A percentile compares a stretch with the other conserved stretches of the same genome.
Evolutionary conservation across 169 alveolate species (phyloP).

Genomic region (Plasmodium yoelii): DNA sequence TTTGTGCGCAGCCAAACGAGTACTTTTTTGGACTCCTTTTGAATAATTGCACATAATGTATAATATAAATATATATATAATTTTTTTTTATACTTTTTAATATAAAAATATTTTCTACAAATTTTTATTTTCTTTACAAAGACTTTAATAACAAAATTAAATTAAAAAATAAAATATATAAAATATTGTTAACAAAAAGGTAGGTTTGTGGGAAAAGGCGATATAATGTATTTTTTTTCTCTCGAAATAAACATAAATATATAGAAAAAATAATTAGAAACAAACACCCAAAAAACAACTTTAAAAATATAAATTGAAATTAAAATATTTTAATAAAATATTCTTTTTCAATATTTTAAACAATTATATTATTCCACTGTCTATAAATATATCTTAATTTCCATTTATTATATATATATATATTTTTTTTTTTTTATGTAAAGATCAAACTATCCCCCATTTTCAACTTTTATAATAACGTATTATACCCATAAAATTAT

Average conservation of each 20-base stretch:
- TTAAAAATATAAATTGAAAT: neutral
- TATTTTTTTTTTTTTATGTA: too few species aligned
- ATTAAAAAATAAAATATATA: neutral
- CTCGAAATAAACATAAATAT: neutral
- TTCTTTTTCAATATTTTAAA: neutral
- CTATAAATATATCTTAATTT: neutral
- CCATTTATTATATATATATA: neutral
- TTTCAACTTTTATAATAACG: too few species aligned
- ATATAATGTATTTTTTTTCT: neutral
- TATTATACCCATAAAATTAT: too few species aligned
- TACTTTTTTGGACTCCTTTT: neutral
- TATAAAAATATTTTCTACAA: neutral
- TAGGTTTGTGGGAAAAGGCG: neutral
- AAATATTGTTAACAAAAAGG: neutral
- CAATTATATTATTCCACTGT: slow-evolving; percentile 2
- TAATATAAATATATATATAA: neutral
- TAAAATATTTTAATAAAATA: neutral
- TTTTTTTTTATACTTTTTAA: neutral
- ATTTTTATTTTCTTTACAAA: neutral
- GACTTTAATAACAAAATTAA: neutral
- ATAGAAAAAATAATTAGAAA: neutral
- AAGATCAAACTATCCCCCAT: neutral
- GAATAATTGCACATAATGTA: neutral
- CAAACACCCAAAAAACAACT: neutral
- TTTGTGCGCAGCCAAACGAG: too few species aligned